These are phyloP conservation scores for Phylloporus sp. DNA, from an alignment of 768 basidiomycete species.

Conservation along the genomic window DNA sequence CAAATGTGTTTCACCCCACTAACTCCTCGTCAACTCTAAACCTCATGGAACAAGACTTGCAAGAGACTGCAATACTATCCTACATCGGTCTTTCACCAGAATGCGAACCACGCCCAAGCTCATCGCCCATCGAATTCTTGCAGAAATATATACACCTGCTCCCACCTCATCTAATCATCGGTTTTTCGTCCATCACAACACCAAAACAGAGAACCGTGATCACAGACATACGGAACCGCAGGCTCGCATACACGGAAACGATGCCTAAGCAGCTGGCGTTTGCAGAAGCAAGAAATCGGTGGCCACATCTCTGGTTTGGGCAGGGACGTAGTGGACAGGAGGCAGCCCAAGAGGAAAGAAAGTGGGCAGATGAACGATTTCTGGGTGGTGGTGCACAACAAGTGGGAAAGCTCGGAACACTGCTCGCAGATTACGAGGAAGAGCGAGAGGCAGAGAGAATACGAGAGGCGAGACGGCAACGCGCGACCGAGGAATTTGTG, in stretches of 20 bases:
- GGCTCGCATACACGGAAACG: conserved; percentile 56
- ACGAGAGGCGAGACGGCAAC: conserved; percentile 42
- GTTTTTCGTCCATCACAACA: conserved; percentile 41
- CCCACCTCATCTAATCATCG: conserved; percentile 57
- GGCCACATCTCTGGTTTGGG: conserved; percentile 70
- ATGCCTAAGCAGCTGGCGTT: conserved; percentile 56
- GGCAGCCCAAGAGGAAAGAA: conserved; percentile 61
- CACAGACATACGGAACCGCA: conserved; percentile 65
- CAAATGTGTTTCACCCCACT: background rate
- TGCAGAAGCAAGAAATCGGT: conserved; percentile 47
- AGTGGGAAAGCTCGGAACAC: conserved; percentile 63
- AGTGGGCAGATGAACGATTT: conserved; percentile 65
- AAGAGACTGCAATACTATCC: conserved; percentile 32
- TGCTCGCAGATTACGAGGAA: conserved; percentile 73
- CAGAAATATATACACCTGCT: conserved; percentile 53
- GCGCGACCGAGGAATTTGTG: conserved; percentile 42
- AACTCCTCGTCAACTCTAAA: no score
- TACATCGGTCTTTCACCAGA: conserved; percentile 57
- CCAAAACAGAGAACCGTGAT: conserved; percentile 67
- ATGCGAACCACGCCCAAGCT: conserved; percentile 57
- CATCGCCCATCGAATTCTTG: conserved; percentile 62
- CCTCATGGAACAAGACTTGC: conserved; percentile 8
- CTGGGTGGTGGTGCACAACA: conserved; percentile 51
- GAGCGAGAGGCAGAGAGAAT: conserved; percentile 68
- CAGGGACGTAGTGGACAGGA: conserved; percentile 44